Evolutionary conservation across 495 filamentous ascomycete genomes (phyloP).

Genomic region (Trichoderma asperelloides): DNA sequence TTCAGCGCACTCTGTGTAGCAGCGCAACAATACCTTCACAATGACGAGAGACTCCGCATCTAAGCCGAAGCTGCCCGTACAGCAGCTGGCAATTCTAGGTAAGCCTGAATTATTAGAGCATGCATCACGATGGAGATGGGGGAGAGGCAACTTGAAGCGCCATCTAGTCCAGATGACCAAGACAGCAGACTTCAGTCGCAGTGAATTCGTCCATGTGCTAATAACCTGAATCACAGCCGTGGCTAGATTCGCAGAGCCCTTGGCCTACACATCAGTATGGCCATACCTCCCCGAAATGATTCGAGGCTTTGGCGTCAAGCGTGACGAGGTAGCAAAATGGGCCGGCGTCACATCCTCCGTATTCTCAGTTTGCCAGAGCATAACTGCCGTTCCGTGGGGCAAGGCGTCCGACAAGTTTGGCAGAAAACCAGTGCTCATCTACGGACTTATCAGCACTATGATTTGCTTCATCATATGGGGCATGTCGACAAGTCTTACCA

Average conservation of each 20-base stretch:
- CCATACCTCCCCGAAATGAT: slow-evolving; percentile 93
- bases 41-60: neutral
- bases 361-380: slow-evolving; percentile 63
- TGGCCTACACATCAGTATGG: slow-evolving; percentile 75
- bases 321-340: slow-evolving; percentile 67
- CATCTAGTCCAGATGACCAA: neutral
- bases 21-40: neutral
- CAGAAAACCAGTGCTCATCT: slow-evolving; percentile 65
- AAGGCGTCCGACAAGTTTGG: slow-evolving; percentile 63
- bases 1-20: neutral
- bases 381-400: slow-evolving; percentile 75
- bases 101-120: slow-evolving; percentile 17
- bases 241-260: slow-evolving; percentile 76
- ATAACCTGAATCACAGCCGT: slow-evolving; percentile 39
- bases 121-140: neutral
- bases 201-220: slow-evolving; percentile 11
- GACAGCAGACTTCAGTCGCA: neutral
- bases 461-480: slow-evolving; percentile 63
- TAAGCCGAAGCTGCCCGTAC: slow-evolving; percentile 27
- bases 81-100: slow-evolving; percentile 49
- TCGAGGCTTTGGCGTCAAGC: slow-evolving; percentile 62
- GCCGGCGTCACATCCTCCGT: slow-evolving; percentile 62
- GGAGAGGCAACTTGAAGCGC: neutral
- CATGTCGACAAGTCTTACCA: slow-evolving; percentile 60
- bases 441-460: slow-evolving; percentile 66